These are phyloP conservation scores for Diplocarpon rosae DNA, from an alignment of 2,329 filamentous ascomycete species.

Conservation along the genomic window DNA sequence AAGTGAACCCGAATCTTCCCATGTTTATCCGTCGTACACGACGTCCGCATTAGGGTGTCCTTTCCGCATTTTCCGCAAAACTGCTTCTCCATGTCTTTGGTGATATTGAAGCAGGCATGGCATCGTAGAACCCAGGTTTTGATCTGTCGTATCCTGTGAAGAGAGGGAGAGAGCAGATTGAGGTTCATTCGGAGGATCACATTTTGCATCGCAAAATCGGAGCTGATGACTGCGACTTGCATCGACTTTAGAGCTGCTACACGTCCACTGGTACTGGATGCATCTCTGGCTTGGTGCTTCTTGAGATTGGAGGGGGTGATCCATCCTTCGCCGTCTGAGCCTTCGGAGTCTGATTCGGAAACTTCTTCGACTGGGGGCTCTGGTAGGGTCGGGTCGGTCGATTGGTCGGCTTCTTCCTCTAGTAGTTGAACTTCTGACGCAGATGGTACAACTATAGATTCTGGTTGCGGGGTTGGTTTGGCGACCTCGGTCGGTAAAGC, in stretches of 20 bases:
- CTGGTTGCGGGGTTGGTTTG: not conserved
- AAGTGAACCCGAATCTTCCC: conserved; percentile 80
- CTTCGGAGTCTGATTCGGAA: conserved; percentile 22
- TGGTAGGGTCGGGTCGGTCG: not conserved
- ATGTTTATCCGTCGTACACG: conserved; percentile 70
- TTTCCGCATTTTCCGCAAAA: conserved; percentile 92
- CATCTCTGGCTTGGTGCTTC: conserved; percentile 64
- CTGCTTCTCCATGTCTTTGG: conserved; percentile 74
- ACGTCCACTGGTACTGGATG: conserved; percentile 31
- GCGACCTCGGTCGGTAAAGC: not conserved
- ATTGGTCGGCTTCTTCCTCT: not conserved
- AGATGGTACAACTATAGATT: not conserved
- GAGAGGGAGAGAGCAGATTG: conserved; percentile 67
- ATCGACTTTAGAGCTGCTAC: conserved; percentile 47
- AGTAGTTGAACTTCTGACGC: not conserved
- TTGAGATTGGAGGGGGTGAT: conserved; percentile 91
- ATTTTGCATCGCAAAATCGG: conserved; percentile 97
- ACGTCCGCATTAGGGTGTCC: conserved; percentile 71
- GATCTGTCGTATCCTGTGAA: conserved; percentile 72
- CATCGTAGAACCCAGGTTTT: conserved; percentile 87
- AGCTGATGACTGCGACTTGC: conserved; percentile 84
- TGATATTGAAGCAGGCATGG: conserved; percentile 83
- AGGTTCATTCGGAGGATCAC: conserved; percentile 91
- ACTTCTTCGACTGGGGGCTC: conserved; percentile 16
- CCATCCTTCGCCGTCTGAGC: conserved; percentile 63